Conservation (phyloP, 345 rosid species). For the Eutrema heterophyllum region DNA sequence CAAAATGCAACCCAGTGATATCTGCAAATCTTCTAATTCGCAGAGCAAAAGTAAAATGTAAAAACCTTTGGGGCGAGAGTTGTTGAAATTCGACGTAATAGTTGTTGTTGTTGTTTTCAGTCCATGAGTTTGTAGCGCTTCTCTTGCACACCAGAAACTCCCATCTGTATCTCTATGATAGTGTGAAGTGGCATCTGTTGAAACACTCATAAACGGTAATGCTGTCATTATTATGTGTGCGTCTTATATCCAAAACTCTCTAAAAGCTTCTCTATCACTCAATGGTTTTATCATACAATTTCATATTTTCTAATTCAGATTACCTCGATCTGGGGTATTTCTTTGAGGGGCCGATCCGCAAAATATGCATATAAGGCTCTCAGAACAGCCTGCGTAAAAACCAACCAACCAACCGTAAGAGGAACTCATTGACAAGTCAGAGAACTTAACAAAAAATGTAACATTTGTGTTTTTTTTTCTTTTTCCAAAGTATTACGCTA, state of each 20-base stretch:
- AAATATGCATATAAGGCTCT: constrained; percentile 99
- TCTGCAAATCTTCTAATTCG: constrained; percentile 2
- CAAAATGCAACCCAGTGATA: constrained; percentile 7
- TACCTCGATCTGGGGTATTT: constrained; percentile 99
- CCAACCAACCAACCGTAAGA: not conserved
- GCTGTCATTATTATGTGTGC: not conserved
- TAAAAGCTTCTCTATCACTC: not conserved
- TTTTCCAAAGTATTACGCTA: not conserved
- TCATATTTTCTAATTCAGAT: not conserved
- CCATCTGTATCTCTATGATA: constrained; percentile 99
- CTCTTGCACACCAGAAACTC: constrained; percentile 98
- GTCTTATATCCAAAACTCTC: not conserved
- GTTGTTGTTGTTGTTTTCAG: constrained; percentile 24
- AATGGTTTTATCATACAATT: not conserved
- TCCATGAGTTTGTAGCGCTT: constrained; percentile 99
- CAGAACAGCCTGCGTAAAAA: constrained; percentile 68
- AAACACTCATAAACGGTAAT: not conserved
- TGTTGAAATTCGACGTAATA: not conserved
- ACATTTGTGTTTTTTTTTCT: not conserved
- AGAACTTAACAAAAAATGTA: not conserved
- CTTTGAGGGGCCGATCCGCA: constrained; percentile 95
- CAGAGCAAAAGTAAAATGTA: constrained; percentile 2
- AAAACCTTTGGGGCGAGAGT: not conserved
- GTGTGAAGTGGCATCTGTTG: constrained; percentile 95
- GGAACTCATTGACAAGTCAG: not conserved